Evolutionary conservation across 1,139 yeast genomes (phyloP), one percentile per base, ranked within the genome.

Genomic region (Candida tropicalis): DNA sequence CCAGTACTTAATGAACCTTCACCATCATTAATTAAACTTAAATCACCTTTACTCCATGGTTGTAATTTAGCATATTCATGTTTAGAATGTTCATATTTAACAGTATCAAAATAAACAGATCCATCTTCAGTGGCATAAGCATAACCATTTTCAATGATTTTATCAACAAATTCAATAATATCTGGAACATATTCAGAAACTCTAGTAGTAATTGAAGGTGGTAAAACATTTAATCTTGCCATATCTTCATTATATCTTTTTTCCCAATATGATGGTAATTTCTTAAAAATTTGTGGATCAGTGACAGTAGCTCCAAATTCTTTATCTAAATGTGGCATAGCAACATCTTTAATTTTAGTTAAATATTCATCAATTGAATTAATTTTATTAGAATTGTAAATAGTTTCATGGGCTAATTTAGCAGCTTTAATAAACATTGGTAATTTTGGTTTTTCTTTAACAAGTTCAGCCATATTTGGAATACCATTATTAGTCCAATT

Each of bases 101-200:
- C 77, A 11, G 97, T 91, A 64, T 93, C 95, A 61, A 93, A 93
- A 64, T 93, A 93, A n/a, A 93, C 98, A 6, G 96, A 86, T 0
- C 98, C 99, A 57, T 85, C 95, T 10, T 65, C 63, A 1, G 97
- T 83, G 13, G 82, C 73, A 62, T 93, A 93, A 1, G 93, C 99
- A 60, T 76, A 93, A 0, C 96, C 96, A 54, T 87, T 87, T 3
- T 59, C 62, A 38, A 91, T 79, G 57, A 93, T 91, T 54, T 71
- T 75, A 52, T 82, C 78, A 20, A 93, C 96, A 63, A 83, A 93
- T 16, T 67, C 77, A 40, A 91, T 79, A 62, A 93, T 91, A 57
- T 93, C 96, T 2, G 98, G 98, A 37, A 93, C 84, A 59, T 89
- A 95, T 63, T 93, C 99, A 2, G 97, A 87, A n/a, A 93, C 99